Evolutionary conservation across 1,284 basidiomycete genomes (phyloP), one percentile per base, ranked within the genome.

Genomic region (Boletus calvinii): DNA sequence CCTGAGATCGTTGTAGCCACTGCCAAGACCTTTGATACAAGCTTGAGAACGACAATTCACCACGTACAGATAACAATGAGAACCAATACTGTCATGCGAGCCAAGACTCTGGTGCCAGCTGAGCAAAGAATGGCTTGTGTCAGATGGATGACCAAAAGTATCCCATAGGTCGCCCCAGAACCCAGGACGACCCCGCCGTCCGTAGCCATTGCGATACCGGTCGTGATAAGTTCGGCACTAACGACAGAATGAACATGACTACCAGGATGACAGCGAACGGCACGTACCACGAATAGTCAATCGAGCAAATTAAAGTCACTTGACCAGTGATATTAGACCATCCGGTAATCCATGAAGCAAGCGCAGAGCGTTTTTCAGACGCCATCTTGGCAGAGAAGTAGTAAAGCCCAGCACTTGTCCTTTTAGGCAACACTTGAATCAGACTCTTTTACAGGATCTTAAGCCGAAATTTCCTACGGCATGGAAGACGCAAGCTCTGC

Each of bases 361-460:
- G 68, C 0, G 84, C 74, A 4, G 81, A 73, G 50, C 78, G 77
- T 54, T 72, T 69, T 30, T 73, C 70, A 2, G 83, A 80, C 6
- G 84, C 84, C 42, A 87, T 66, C 59, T 83, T 85, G 1, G 84
- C 82, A 4, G 84, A 81, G 64, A 85, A 86, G 61, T 85, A 87
- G 59, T 86, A 87, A 12, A 87, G 67, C 1, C 84, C 85, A 8
- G 84, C 85, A 58, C 80, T 82, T 37, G 81, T 83, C 34, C 81
- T 83, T 55, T 55, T 4, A 46, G 29, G 40, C 20, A 53, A 46
- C 9, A 17, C 4, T 18, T 1, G 2, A 24, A 41, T 43, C 35
- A 45, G 37, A 42, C 7, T n/a, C 3, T 1, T 35, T n/a, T 8
- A 24, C 15, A 13, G n/a, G 12, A 37, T 35, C 17, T 13, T 22